Conservation (phyloP, 495 filamentous ascomycete genomes). For the Neurospora africana region DNA sequence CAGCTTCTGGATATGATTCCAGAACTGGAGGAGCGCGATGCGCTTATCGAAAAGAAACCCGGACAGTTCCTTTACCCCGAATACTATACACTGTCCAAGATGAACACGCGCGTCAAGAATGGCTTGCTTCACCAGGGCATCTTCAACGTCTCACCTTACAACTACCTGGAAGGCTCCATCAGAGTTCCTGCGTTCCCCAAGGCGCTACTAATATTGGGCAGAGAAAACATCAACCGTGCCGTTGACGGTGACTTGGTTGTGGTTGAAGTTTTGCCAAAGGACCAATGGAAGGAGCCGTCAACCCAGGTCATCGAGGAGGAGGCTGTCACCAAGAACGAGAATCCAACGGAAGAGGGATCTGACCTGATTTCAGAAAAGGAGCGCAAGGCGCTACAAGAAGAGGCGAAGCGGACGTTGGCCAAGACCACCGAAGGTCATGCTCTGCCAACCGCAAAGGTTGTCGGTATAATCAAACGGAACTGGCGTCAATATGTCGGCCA, state of each 20-base stretch:
- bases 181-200: conserved; percentile 84
- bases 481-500: conserved; percentile 98
- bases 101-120: conserved; percentile 82
- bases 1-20: conserved; percentile 91
- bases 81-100: conserved; percentile 81
- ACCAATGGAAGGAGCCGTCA: conserved; percentile 93
- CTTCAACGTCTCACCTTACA: conserved; percentile 95
- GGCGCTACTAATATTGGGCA: conserved; percentile 75
- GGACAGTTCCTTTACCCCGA: conserved; percentile 69
- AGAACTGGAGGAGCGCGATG: conserved; percentile 55
- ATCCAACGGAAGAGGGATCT: conserved; percentile 63
- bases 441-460: conserved; percentile 86
- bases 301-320: conserved; percentile 95
- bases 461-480: conserved; percentile 86
- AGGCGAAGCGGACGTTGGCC: conserved; percentile 79
- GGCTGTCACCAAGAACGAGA: conserved; percentile 82
- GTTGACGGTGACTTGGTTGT: conserved; percentile 87
- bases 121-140: conserved; percentile 84
- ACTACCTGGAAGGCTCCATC: conserved; percentile 88
- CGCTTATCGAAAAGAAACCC: conserved; percentile 48
- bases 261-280: conserved; percentile 80
- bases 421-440: conserved; percentile 64
- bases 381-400: conserved; percentile 73
- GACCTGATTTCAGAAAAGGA: conserved; percentile 77
- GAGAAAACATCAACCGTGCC: conserved; percentile 91